Conservation (phyloP, 129 eudicot genomes). For the Dittrichia graveolens region DNA sequence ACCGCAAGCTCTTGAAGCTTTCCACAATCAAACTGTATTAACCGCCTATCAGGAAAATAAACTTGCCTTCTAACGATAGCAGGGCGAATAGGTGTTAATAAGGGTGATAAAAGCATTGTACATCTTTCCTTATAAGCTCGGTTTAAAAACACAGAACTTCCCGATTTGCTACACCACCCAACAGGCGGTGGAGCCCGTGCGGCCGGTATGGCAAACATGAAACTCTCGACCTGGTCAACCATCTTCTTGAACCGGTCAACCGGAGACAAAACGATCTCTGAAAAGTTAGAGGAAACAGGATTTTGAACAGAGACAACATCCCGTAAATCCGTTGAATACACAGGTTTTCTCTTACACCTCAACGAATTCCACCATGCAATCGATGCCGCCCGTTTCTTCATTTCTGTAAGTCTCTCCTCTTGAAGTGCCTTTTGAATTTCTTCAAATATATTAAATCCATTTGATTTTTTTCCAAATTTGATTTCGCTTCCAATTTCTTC, state of each 20-base stretch:
- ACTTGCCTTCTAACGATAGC: constrained; percentile 96
- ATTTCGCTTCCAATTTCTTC: constrained; percentile 30
- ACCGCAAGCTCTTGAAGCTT: constrained; percentile 93
- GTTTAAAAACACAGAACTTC: constrained; percentile 54
- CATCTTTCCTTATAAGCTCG: constrained; percentile 55
- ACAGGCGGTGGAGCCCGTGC: constrained; percentile 90
- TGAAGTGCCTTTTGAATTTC: constrained; percentile 75
- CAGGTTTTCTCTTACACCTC: constrained; percentile 72
- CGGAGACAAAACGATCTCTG: constrained; percentile 73
- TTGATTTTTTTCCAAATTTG: constrained; percentile 43
- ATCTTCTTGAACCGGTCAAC: constrained; percentile 76
- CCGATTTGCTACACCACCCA: constrained; percentile 87
- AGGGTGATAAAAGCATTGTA: constrained; percentile 58
- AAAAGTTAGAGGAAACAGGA: constrained; percentile 57
- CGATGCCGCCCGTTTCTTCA: constrained; percentile 70
- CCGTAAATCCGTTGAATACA: constrained; percentile 64
- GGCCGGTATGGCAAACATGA: constrained; percentile 98
- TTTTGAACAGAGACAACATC: constrained; percentile 55
- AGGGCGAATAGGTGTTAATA: constrained; percentile 84
- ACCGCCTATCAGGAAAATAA: constrained; percentile 94
- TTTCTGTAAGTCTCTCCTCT: constrained; percentile 75
- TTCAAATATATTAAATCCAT: constrained; percentile 74
- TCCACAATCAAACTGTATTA: constrained; percentile 96
- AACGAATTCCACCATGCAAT: constrained; percentile 97
- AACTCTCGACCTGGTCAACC: constrained; percentile 78